Evolutionary conservation across 2,329 filamentous ascomycete genomes (phyloP), one percentile per base, ranked within the genome.

Genomic region (Claviceps pazoutovae): DNA sequence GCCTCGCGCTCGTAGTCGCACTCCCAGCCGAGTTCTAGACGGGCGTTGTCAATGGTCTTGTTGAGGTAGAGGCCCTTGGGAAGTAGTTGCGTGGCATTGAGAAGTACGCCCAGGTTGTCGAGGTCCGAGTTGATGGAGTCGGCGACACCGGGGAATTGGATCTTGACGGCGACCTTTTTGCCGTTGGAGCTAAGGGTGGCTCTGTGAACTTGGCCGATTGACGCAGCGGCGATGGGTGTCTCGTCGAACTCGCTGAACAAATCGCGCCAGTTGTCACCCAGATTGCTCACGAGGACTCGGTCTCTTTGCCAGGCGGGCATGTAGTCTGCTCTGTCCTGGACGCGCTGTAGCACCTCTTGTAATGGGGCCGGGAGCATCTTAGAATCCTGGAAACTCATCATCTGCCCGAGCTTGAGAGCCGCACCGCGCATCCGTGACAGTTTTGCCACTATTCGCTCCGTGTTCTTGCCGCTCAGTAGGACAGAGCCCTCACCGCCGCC

Each of bases 361-460:
- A 98, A 89, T 1, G 87, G 80, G 0, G 79, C 80, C 0, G 93
- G 93, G 9, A 98, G 78, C 82, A 96, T 89, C 67, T 95, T 97
- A 39, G 88, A 82, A 69, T 98, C 93, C 72, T 98, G 93, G 63
- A 98, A 93, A 66, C 89, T 96, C 75, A 98, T 85, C 86, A 97
- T 93, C 71, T 98, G 93, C 0, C 93, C 94, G 26, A 98, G 71
- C 71, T 98, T 98, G 43, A 98, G 74, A n/a, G 93, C 93, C 5
- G 93, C 94, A 39, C 93, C 93, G 61, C 93, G 82, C 93, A 98
- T 98, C 21, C 87, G 85, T 3, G 91, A 97, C 2, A 98, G 76
- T 67, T 94, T 96, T 5, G 88, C 76, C 1, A 98, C 93, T 8
- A 98, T 76, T 47, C 94, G 80, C 64, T 97, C 90, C 79, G 97